phyloP scores from a whole-genome alignment of 164 flowering plant species.

The Vitis rupestris region DNA sequence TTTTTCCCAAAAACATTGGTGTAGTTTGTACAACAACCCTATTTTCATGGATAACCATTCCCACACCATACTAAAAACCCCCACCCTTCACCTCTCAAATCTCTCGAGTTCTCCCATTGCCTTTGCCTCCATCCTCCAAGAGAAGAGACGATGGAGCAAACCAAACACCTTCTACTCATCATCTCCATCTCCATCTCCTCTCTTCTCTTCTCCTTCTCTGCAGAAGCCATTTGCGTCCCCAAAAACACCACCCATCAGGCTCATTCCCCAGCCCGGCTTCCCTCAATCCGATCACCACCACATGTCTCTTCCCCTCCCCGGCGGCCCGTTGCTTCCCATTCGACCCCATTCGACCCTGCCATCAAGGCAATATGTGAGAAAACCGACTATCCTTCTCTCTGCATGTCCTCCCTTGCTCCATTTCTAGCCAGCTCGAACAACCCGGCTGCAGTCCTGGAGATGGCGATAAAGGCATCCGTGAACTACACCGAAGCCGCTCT shows the following conservation, averaged over 20 bases:
- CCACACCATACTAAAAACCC: not conserved
- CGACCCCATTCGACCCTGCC: not conserved
- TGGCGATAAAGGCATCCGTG: slow-evolving; percentile 18
- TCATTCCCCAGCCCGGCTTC: not conserved
- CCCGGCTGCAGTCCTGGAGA: slow-evolving; percentile 9
- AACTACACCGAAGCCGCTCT: slow-evolving; percentile 4
- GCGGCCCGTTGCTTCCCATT: not conserved
- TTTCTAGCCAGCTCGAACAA: slow-evolving; percentile 7
- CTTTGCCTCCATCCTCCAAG: not conserved
- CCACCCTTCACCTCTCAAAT: not conserved
- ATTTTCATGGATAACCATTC: slow-evolving; percentile 19
- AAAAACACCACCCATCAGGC: not conserved
- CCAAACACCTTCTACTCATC: slow-evolving; percentile 5
- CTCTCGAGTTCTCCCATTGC: no score
- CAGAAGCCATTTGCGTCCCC: slow-evolving; percentile 21
- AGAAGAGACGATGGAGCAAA: slow-evolving; percentile 10
- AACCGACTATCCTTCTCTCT: slow-evolving; percentile 25
- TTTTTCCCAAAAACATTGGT: no score
- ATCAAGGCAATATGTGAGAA: slow-evolving; percentile 19
- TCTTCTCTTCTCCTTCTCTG: slow-evolving; percentile 7
- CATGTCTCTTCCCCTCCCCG: slow-evolving; percentile 3
- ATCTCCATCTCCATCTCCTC: slow-evolving; percentile 3
- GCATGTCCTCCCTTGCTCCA: slow-evolving; percentile 25
- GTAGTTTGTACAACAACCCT: slow-evolving; percentile 2
- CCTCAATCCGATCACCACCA: not conserved